Conservation (phyloP, 2,329 filamentous ascomycete genomes). For the Sclerotinia glacialis region DNA sequence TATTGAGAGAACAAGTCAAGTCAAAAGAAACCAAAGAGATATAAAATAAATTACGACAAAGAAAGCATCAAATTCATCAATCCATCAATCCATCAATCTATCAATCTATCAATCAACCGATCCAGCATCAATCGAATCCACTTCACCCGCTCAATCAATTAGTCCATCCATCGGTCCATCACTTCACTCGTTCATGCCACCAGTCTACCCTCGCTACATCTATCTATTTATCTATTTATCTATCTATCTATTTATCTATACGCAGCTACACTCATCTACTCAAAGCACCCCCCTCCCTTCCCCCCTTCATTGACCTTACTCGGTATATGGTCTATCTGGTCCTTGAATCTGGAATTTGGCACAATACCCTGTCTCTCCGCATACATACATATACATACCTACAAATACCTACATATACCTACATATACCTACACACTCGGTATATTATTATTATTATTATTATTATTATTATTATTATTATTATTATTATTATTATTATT, state of each 20-base stretch:
- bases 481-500: too few species aligned
- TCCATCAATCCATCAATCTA: too few species aligned
- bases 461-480: too few species aligned
- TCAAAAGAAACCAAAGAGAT: background rate
- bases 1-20: background rate
- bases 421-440: background rate
- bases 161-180: background rate
- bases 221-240: too few species aligned
- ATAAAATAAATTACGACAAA: background rate
- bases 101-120: background rate
- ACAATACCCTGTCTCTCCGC: slow-evolving; percentile 3
- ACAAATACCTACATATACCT: too few species aligned
- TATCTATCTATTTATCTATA: too few species aligned
- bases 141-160: background rate
- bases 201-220: background rate
- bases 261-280: background rate
- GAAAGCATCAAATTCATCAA: too few species aligned
- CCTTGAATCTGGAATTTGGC: background rate
- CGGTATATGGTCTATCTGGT: background rate
- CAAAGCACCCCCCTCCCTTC: background rate
- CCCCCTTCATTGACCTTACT: background rate
- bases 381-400: background rate
- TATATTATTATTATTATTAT: too few species aligned
- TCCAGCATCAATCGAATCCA: background rate
- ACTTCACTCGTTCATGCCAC: background rate